Conservation (phyloP, 176 grass and related monocot species). For the Aechmea fasciata region DNA sequence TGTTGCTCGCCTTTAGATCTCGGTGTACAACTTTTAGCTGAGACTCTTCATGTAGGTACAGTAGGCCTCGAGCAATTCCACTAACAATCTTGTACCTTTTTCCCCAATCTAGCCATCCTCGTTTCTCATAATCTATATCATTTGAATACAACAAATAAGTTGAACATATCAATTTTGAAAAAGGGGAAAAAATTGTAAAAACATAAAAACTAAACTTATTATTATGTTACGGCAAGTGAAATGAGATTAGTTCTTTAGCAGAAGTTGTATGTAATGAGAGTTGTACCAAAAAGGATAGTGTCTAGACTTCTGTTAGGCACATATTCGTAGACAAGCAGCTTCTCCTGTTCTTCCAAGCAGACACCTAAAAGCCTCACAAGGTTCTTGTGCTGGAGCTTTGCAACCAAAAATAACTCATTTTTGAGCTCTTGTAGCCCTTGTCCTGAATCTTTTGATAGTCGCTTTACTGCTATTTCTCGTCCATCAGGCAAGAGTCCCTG, state of each 20-base stretch:
- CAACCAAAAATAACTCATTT: slow-evolving; percentile 53
- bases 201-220: background rate
- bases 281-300: slow-evolving; percentile 48
- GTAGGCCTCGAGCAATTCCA: slow-evolving; percentile 34
- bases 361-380: slow-evolving; percentile 40
- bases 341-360: slow-evolving; percentile 44
- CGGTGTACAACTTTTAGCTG: slow-evolving; percentile 30
- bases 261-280: background rate
- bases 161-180: background rate
- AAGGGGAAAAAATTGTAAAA: background rate
- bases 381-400: slow-evolving; percentile 64
- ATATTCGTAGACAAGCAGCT: slow-evolving; percentile 56
- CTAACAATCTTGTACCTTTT: slow-evolving; percentile 26
- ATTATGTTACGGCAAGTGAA: background rate
- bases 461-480: slow-evolving; percentile 40
- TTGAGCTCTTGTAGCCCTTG: slow-evolving; percentile 50
- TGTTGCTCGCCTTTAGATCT: slow-evolving; percentile 43
- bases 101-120: slow-evolving; percentile 14
- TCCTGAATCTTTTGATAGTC: slow-evolving; percentile 22
- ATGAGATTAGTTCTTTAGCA: too few species aligned
- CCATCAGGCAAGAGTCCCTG: slow-evolving; percentile 31
- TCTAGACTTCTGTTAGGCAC: slow-evolving; percentile 64
- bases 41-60: slow-evolving; percentile 45
- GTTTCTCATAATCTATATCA: slow-evolving; percentile 16
- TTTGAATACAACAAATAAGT: background rate